Evolutionary conservation across 2,329 filamentous ascomycete species (phyloP), one percentile per base, ranked within the genome.

Genomic region (Sphaerulina vaccinii): DNA sequence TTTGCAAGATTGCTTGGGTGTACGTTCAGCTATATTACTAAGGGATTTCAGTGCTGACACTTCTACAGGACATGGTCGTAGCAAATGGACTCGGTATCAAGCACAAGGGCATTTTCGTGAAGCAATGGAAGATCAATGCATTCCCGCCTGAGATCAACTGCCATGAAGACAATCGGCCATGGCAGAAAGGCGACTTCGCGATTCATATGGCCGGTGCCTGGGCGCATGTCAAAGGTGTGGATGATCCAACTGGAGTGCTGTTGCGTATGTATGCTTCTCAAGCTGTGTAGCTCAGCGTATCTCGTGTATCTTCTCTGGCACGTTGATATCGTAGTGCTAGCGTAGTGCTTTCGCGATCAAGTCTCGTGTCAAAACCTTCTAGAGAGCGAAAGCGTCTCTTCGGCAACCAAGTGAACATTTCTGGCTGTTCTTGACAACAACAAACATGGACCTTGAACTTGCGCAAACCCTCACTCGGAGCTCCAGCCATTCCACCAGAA

Each of bases 171-270:
- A 29, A 21, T 4, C 41, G 49, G 22, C 16, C 15, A 7, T 51
- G 49, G 49, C 40, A 51, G 23, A 38, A 23, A 16, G 49, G 49
- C 2, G 49, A 51, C 32, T 51, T 51, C 16, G 51, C 71, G 23
- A 35, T 73, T n/a, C 71, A 73, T 59, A 73, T 73, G 52, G 70
- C 71, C 0, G 71, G 71, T 9, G 71, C 71, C 13, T 45, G 42
- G 42, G 68, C 72, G 49, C 61, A 72, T n/a, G 63, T 70, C 41
- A 65, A 63, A 15, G 44, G 21, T 21, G 22, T 52, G 22, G 23
- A 56, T 5, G 70, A 72, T 59, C 66, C 70, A 1, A 70, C 69
- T 0, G 71, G 71, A 0, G 52, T 63, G 44, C 58, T 72, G 27
- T 71, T 72, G 69, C 58, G 61, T 24, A 69, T 72, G 59, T 72